Conservation (phyloP, 2,329 filamentous ascomycete species). For the Stachybotrys echinatus region DNA sequence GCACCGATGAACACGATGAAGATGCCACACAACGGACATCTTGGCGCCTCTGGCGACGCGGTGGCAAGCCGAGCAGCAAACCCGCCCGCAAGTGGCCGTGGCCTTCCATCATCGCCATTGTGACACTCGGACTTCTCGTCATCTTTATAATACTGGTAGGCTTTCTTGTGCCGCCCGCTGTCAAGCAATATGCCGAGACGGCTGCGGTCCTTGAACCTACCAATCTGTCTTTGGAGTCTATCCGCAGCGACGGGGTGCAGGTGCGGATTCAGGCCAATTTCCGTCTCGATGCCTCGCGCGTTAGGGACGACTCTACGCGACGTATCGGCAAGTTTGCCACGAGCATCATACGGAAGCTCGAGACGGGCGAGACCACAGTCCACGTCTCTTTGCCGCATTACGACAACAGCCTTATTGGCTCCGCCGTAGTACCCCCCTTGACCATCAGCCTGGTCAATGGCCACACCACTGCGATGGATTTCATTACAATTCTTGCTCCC, state of each 20-base stretch:
- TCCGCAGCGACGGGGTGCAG: slow-evolving; percentile 72
- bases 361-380: slow-evolving; percentile 67
- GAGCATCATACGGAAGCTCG: slow-evolving; percentile 72
- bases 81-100: slow-evolving; percentile 44
- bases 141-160: slow-evolving; percentile 69
- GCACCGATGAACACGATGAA: neutral
- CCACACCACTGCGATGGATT: slow-evolving; percentile 70
- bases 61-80: slow-evolving; percentile 4
- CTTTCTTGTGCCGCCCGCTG: slow-evolving; percentile 74
- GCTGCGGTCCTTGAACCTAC: slow-evolving; percentile 78
- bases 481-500: slow-evolving; percentile 69
- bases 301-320: slow-evolving; percentile 65
- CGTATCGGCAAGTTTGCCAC: slow-evolving; percentile 74
- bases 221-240: slow-evolving; percentile 77
- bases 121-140: slow-evolving; percentile 56
- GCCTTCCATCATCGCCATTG: slow-evolving; percentile 73
- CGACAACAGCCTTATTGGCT: slow-evolving; percentile 70
- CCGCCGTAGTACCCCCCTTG: slow-evolving; percentile 69
- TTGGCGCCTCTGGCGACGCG: slow-evolving; percentile 13
- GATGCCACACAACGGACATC: neutral
- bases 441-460: slow-evolving; percentile 74
- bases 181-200: slow-evolving; percentile 82
- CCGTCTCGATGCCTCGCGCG: slow-evolving; percentile 70
- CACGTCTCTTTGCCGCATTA: slow-evolving; percentile 81
- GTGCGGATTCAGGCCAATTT: slow-evolving; percentile 81